Evolutionary conservation across 805 yeast species (phyloP).

Genomic region (Ogataea ramenticola): DNA sequence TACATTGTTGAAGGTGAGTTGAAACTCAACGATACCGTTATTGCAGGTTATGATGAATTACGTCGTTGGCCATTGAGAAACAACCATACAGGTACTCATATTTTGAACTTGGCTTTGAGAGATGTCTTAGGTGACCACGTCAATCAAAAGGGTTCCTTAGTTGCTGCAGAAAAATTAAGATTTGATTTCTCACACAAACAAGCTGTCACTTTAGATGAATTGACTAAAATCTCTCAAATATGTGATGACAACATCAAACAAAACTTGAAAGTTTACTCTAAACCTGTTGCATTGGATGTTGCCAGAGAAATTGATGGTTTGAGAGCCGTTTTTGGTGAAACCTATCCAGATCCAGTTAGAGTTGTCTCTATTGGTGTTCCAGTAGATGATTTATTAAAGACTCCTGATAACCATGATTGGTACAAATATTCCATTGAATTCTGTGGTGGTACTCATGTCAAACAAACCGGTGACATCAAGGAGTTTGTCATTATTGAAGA

Average conservation of each 20-base stretch:
- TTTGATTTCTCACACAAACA: constrained; percentile 95
- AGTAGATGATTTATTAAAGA: constrained; percentile 67
- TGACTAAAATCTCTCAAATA: constrained; percentile 68
- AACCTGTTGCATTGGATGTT: constrained; percentile 67
- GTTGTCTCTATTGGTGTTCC: constrained; percentile 94
- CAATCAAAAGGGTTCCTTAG: constrained; percentile 95
- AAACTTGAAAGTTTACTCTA: constrained; percentile 67
- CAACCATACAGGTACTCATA: constrained; percentile 98
- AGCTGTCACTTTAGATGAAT: constrained; percentile 65
- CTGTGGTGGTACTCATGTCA: constrained; percentile 99
- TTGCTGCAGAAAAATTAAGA: constrained; percentile 90
- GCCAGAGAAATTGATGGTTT: constrained; percentile 79
- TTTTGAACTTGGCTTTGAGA: constrained; percentile 82
- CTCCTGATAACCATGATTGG: constrained; percentile 77
- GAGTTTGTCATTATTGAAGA: constrained; percentile 88
- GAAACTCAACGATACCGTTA: constrained; percentile 59
- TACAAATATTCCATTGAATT: constrained; percentile 76
- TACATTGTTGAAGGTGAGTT: constrained; percentile 68
- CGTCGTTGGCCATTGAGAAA: constrained; percentile 96
- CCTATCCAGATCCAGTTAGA: constrained; percentile 98
- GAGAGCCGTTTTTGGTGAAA: constrained; percentile 98
- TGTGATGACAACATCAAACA: constrained; percentile 65
- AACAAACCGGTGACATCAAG: constrained; percentile 87
- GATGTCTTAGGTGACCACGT: constrained; percentile 80
- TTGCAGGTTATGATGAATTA: constrained; percentile 84